Evolutionary conservation across 805 yeast genomes (phyloP), one percentile per base, ranked within the genome.

Genomic region (Ogataea ganodermae): DNA sequence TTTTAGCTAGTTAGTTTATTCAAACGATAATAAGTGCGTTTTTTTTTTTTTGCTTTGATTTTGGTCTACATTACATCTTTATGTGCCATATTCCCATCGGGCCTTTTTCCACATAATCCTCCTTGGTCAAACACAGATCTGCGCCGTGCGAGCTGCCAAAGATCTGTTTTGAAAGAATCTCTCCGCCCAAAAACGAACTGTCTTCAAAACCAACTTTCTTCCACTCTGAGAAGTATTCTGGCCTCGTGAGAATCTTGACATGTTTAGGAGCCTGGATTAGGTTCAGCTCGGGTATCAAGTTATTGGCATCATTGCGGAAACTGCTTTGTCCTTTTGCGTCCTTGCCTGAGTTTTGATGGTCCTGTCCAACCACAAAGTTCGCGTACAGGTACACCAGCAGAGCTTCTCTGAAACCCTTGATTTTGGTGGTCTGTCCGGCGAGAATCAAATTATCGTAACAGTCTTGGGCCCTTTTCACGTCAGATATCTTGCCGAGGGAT

Each of bases 171-270:
- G 96, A 81, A 36, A 89, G 84, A 41, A 91, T 86, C 66, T 89
- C 88, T 2, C 87, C 96, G 2, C 98, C 98, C 51, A 91, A 70
- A 61, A 91, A 89, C 49, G 81, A 75, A 26, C 84, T 80, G 56
- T 88, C 90, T 48, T 84, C 83, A 78, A 85, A 84, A 1, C 92
- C 90, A 31, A 69, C 67, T 64, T 80, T 81, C 68, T 91, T 91
- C 97, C 97, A 92, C 56, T 89, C 96, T 1, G 96, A 88, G 69
- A 92, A 92, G 66, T 92, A 91, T 46, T 92, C 98, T 0, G 97
- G 95, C 65, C 81, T 77, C 58, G 84, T 84, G 21, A 83, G 81
- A 42, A 81, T 62, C 55, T 78, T 81, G 46, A 91, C 77, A 12
- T 82, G 73, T n/a, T 83, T 81, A 18, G 97, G 98, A 2, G 84